Conservation (phyloP, 768 basidiomycete genomes). For the Trametes cubensis region DNA sequence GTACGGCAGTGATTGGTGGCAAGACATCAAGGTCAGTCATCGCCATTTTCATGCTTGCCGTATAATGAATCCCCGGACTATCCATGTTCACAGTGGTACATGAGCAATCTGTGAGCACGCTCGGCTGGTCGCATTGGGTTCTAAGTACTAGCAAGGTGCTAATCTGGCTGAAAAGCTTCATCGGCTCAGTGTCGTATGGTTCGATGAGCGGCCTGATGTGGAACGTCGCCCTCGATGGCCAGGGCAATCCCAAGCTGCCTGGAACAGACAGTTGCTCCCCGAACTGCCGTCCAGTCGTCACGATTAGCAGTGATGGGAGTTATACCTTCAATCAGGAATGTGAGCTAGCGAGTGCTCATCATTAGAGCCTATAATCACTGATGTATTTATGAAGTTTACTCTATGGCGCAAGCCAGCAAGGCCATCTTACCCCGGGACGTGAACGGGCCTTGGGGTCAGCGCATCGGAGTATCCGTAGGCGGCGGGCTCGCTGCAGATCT, state of each 20-base stretch:
- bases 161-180: conserved; percentile 35
- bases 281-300: conserved; percentile 68
- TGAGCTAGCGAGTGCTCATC: conserved; percentile 35
- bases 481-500: conserved; percentile 61
- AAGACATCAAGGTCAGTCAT: conserved; percentile 65
- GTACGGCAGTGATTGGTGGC: conserved; percentile 76
- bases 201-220: conserved; percentile 64
- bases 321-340: conserved; percentile 76
- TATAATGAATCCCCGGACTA: background rate
- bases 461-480: conserved; percentile 65
- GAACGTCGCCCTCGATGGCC: conserved; percentile 69
- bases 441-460: conserved; percentile 68
- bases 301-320: conserved; percentile 63
- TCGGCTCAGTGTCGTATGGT: conserved; percentile 45
- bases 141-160: conserved; percentile 18
- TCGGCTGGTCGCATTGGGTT: background rate
- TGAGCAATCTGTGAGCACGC: conserved; percentile 59
- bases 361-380: background rate
- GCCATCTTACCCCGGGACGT: conserved; percentile 70
- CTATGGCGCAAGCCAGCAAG: conserved; percentile 75
- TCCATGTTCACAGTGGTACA: conserved; percentile 55
- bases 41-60: background rate
- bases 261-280: conserved; percentile 64
- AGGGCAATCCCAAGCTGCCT: conserved; percentile 64
- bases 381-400: conserved; percentile 50